Evolutionary conservation across 371 early-diverging fungal genomes (phyloP).

Genomic region (Actinomucor elegans): DNA sequence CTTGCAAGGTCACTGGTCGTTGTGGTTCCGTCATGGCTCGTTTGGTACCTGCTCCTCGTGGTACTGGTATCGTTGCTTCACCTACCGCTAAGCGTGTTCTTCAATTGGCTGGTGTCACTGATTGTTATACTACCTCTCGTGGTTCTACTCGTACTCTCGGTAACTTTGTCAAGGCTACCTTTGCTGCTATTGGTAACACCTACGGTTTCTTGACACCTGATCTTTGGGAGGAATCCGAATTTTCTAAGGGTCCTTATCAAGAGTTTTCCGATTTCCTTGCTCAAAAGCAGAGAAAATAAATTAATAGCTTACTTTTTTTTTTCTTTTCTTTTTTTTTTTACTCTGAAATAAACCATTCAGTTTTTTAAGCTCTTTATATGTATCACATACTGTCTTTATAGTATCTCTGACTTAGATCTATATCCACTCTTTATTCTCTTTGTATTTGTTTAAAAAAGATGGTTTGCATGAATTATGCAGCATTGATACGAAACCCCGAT

Average conservation of each 20-base stretch:
- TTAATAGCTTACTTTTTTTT: no score
- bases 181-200: conserved; percentile 96
- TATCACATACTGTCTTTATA: no score
- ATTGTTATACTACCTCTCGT: conserved; percentile 95
- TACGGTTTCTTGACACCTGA: conserved; percentile 97
- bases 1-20: conserved; percentile 98
- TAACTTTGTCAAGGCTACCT: conserved; percentile 99
- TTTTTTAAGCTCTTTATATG: no score
- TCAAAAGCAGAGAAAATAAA: conserved; percentile 50
- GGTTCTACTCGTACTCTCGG: conserved; percentile 90
- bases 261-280: conserved; percentile 90
- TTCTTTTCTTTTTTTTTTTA: no score
- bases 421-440: no score
- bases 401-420: no score
- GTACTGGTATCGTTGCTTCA: conserved; percentile 97
- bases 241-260: conserved; percentile 91
- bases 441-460: no score
- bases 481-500: no score
- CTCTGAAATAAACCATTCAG: no score
- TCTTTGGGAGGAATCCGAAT: conserved; percentile 90
- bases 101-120: conserved; percentile 97
- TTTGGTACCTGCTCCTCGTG: conserved; percentile 56
- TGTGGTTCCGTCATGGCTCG: conserved; percentile 96
- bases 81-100: conserved; percentile 97
- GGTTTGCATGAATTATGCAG: no score